Evolutionary conservation across 208 protist genomes (phyloP).

Genomic region (Plasmodiophora brassicae): DNA sequence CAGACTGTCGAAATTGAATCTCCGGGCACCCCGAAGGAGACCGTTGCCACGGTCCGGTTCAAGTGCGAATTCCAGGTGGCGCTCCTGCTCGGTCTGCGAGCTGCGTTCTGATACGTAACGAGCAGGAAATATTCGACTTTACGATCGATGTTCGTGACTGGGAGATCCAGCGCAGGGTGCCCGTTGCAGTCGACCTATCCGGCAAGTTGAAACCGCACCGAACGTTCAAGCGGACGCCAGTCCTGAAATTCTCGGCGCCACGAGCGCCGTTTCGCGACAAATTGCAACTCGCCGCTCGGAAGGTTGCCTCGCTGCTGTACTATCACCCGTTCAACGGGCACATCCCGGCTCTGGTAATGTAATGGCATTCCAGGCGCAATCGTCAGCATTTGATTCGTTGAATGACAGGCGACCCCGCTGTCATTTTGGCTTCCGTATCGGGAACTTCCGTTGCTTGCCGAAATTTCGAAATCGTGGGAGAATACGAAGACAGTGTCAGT

Average conservation of each 20-base stretch:
- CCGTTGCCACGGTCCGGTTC: background rate
- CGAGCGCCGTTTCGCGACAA: background rate
- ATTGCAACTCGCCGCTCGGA: background rate
- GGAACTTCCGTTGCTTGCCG: background rate
- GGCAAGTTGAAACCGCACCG: background rate
- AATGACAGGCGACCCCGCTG: background rate
- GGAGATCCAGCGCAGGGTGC: background rate
- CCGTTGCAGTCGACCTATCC: background rate
- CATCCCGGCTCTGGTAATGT: background rate
- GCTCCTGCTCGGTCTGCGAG: background rate
- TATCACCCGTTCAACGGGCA: conserved; percentile 6
- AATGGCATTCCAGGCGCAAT: background rate
- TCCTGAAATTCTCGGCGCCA: background rate
- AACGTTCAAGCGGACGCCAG: background rate
- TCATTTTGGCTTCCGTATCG: background rate
- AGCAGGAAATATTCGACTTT: conserved; percentile 24
- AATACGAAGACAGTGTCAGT: conserved; percentile 7
- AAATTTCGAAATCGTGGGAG: background rate
- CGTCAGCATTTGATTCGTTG: background rate
- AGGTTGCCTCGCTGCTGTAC: conserved; percentile 4
- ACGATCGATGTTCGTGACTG: background rate
- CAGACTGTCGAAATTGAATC: background rate
- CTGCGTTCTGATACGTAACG: too few relatives aligned
- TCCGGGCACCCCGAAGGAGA: background rate
- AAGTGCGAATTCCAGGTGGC: conserved; percentile 26